Evolutionary conservation across 1,284 basidiomycete genomes (phyloP).

Genomic region (Heliocybe sulcata): DNA sequence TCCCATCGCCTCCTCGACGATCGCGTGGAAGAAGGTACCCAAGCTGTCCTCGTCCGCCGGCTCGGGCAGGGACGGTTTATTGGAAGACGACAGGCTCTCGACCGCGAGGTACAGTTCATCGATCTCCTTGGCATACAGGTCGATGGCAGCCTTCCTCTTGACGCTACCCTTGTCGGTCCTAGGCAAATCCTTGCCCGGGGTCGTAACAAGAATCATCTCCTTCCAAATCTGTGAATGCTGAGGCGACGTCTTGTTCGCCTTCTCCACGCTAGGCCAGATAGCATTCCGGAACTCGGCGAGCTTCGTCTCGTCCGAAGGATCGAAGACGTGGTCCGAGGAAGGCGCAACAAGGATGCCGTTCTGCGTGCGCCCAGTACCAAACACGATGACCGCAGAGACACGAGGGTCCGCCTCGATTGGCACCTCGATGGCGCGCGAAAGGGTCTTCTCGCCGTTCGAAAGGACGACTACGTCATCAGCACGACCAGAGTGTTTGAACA

Average conservation of each 20-base stretch:
- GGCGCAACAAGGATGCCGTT: constrained; percentile 14
- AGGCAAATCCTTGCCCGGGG: constrained; percentile 4
- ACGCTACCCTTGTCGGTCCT: constrained; percentile 9
- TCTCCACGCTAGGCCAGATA: constrained; percentile 10
- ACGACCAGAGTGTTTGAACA: constrained; percentile 8
- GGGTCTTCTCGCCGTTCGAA: constrained; percentile 12
- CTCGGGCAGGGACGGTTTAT: constrained; percentile 1
- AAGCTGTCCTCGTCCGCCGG: not conserved
- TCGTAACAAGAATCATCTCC: constrained; percentile 11
- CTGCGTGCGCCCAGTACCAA: constrained; percentile 9
- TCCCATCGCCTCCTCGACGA: constrained; percentile 7
- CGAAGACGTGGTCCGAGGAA: not conserved
- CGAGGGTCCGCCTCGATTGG: constrained; percentile 6
- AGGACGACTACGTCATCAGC: constrained; percentile 12
- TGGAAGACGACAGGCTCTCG: constrained; percentile 7
- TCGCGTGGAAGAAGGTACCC: constrained; percentile 4
- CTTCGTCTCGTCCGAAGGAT: constrained; percentile 4
- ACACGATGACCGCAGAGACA: constrained; percentile 8
- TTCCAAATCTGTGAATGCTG: constrained; percentile 11
- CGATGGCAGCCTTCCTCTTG: constrained; percentile 6
- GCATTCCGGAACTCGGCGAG: constrained; percentile 7
- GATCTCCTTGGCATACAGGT: constrained; percentile 7
- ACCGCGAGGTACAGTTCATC: constrained; percentile 6
- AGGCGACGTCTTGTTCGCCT: constrained; percentile 9
- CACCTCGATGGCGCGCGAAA: constrained; percentile 7